Evolutionary conservation across 1,139 yeast species (phyloP), one percentile per base, ranked within the genome.

Genomic region (Entelexis sorbosivorans): DNA sequence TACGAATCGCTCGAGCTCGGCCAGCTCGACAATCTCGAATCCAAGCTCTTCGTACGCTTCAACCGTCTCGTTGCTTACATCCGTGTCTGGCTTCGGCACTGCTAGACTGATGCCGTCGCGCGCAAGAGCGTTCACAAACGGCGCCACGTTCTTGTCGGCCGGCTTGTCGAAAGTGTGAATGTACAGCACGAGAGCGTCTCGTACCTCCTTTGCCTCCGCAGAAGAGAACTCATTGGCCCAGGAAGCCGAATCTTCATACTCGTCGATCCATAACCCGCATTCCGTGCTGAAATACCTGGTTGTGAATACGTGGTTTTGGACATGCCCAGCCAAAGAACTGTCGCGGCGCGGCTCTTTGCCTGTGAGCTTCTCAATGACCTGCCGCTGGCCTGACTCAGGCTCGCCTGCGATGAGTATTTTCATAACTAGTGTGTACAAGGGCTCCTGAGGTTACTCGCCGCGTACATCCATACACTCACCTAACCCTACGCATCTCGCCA

Each of bases 191-290:
- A 73, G 53, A 5, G 62, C 69, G 19, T 70, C 71, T 7, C 77
- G 60, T 8, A 73, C 66, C 47, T 70, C 74, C 24, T 48, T 52
- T 33, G 73, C 71, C 35, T 67, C 73, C 0, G 56, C 61, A 2
- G 67, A 56, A 5, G 56, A 22, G 50, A 73, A 70, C 22, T 68
- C 71, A 3, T 52, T 51, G 5, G 64, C 59, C 77, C 77, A 73
- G 0, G 54, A 56, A 2, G 34, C 52, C 2, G 52, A 52, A 5
- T 56, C 58, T 4, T 59, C 60, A 52, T 65, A 65, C 55, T 72
- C 76, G 60, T 74, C 78, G 4, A 72, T 57, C 70, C 75, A 74
- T 1, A 73, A 48, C 1, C 68, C 70, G 9, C 73, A 58, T 1
- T 58, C 58, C 2, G 69, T 64, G 1, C 55, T 52, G 56, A 69